Base-by-base conservation (phyloP, 2,329 filamentous ascomycete species). In the Aureobasidium leucospermi region DNA sequence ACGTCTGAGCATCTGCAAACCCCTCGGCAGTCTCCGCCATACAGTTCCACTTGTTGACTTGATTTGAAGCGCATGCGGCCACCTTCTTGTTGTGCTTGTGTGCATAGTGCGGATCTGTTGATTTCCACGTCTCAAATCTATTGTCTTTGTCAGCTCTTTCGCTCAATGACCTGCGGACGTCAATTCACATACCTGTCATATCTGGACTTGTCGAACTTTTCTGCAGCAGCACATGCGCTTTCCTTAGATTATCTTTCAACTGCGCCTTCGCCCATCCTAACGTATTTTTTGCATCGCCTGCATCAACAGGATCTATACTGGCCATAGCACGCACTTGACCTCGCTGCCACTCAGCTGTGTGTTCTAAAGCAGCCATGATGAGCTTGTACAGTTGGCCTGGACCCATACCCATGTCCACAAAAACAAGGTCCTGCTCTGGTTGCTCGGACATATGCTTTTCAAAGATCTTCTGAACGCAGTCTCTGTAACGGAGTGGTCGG, bases 261-360 rank as follows among this genome's bases (percentile, higher is more conserved):
- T 53, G 49, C 15, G 49, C 16, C 36, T 19, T 10, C 0, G 49
- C 49, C 49, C 49, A 53, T 4, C 49, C 36, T 5, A 41, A 16
- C 28, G 42, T 53, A 15, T 13, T 42, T 23, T 53, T 53, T 16
- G 49, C 28, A 19, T 53, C 49, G 7, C 49, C 36, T 42, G 34
- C 49, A 9, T 53, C 36, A 7, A 53, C 49, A n/a, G 49, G 49
- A 53, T 53, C 49, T 8, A 53, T 42, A 23, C 49, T 53, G 7
- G 49, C 52, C 0, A 16, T 46, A 2, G 52, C 52, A 8, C 52
- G 45, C 4, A 57, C 52, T 31, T 46, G 41, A 9, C 41, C 42
- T 34, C 15, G 15, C 19, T n/a, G 10, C 52, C 52, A 46, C 9
- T 36, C 42, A n/a, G 39, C 31, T 7, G 52, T 57, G 11, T 41